Evolutionary conservation across 2,329 filamentous ascomycete genomes (phyloP).

Genomic region (Hypoxylon sp.): DNA sequence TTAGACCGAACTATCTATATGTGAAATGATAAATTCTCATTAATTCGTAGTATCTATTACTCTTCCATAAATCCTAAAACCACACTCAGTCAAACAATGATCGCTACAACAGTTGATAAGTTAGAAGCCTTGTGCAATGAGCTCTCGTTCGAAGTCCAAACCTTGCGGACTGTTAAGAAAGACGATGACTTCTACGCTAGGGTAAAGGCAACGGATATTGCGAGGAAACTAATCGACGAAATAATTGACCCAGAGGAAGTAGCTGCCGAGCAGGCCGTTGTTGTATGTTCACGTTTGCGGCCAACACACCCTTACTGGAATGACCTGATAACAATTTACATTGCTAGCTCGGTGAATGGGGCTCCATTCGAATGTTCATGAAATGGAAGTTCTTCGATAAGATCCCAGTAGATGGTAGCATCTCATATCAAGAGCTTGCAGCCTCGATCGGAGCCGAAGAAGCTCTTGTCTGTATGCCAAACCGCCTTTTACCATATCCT

Average conservation of each 20-base stretch:
- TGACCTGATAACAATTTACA: neutral
- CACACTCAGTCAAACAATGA: conserved; percentile 3
- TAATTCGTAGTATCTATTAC: neutral
- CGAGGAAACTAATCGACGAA: conserved; percentile 29
- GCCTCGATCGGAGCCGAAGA: conserved; percentile 31
- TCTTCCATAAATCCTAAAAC: neutral
- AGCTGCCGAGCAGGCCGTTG: conserved; percentile 29
- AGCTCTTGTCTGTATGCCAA: conserved; percentile 28
- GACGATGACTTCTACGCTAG: conserved; percentile 18
- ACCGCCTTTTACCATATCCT: neutral
- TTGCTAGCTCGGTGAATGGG: conserved; percentile 35
- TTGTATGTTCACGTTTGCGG: conserved; percentile 11
- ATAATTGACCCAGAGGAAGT: conserved; percentile 35
- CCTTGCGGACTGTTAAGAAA: conserved; percentile 13
- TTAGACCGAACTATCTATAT: neutral
- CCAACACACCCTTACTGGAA: neutral
- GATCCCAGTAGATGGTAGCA: conserved; percentile 33
- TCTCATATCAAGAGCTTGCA: conserved; percentile 35
- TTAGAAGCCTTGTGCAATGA: conserved; percentile 28
- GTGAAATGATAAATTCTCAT: neutral
- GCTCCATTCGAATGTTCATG: conserved; percentile 38
- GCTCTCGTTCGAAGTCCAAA: conserved; percentile 27
- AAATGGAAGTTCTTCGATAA: conserved; percentile 42
- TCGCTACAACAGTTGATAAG: conserved; percentile 9
- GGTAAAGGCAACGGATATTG: conserved; percentile 20